A percentile compares a stretch with the other conserved stretches of the same genome.
Conservation (phyloP, 768 basidiomycete genomes). For the Termitomyces sp. region DNA sequence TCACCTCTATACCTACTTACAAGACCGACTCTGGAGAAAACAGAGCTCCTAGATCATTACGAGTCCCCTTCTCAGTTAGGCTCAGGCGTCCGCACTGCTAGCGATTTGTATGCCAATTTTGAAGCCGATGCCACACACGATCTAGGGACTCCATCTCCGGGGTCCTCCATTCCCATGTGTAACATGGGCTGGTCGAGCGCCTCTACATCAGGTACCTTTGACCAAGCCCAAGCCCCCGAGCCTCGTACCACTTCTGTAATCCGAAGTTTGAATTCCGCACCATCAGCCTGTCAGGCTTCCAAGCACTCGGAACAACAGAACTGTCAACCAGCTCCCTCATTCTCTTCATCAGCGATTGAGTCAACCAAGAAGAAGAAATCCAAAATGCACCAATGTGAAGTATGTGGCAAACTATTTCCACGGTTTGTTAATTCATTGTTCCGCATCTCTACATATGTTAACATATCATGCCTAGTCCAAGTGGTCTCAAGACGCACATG, state of each 20-base stretch:
- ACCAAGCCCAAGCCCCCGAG: constrained; percentile 1
- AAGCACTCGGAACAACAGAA: constrained; percentile 1
- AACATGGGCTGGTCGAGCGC: constrained; percentile 16
- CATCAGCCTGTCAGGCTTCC: background rate
- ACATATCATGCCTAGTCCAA: constrained; percentile 32
- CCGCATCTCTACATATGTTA: background rate
- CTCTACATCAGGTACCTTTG: background rate
- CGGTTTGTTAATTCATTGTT: constrained; percentile 24
- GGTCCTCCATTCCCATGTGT: constrained; percentile 38
- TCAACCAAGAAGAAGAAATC: constrained; percentile 37
- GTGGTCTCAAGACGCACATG: constrained; percentile 54
- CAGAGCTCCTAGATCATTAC: background rate
- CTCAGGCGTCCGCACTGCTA: background rate
- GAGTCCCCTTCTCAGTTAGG: background rate
- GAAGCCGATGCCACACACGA: background rate
- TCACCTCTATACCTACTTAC: background rate
- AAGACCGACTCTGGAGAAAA: background rate
- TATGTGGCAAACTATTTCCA: constrained; percentile 49
- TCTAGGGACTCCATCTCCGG: background rate
- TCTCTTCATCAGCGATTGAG: background rate
- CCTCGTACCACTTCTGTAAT: constrained; percentile 1
- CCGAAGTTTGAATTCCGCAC: constrained; percentile 1
- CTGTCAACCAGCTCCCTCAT: background rate
- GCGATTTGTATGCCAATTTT: constrained; percentile 1
- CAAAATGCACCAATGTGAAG: constrained; percentile 50